A percentile compares a stretch with the other conserved stretches of the same genome.
These are phyloP conservation scores for Buxus sempervirens DNA, from an alignment of 164 flowering plant species.

Conservation along the genomic window DNA sequence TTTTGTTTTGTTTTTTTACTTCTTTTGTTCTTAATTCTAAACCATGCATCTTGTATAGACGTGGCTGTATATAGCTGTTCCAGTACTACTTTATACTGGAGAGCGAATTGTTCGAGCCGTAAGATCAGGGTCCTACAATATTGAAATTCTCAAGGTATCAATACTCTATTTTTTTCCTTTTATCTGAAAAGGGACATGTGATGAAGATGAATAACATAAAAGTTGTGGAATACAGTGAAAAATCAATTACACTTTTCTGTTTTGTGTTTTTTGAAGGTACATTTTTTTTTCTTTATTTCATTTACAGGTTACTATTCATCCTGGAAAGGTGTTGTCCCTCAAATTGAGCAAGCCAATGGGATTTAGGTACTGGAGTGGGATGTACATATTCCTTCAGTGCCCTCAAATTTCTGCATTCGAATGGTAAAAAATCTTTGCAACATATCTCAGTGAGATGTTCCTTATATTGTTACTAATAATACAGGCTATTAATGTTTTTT, in stretches of 20 bases:
- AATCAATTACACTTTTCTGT: no score
- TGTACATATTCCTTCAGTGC: conserved; percentile 45
- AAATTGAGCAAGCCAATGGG: conserved; percentile 39
- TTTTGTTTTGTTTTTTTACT: no score
- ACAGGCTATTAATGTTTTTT: no score
- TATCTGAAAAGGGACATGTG: background rate
- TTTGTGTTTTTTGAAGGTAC: background rate
- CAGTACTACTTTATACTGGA: conserved; percentile 39
- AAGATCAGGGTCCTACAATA: conserved; percentile 31
- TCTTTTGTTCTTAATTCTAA: no score
- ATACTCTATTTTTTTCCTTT: background rate
- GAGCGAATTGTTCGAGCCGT: conserved; percentile 38
- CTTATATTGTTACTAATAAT: no score
- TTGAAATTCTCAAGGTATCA: conserved; percentile 32
- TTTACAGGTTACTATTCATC: conserved; percentile 30
- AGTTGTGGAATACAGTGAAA: no score
- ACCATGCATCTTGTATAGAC: no score
- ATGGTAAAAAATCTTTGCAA: conserved; percentile 33
- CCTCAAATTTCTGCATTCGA: conserved; percentile 50
- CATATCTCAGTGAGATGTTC: no score
- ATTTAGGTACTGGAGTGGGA: conserved; percentile 42
- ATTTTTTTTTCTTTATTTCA: background rate
- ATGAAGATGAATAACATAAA: background rate
- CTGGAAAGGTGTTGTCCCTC: conserved; percentile 44
- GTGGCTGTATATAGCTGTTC: conserved; percentile 53